These are phyloP conservation scores for Xylaria sp. DNA, from an alignment of 2,329 filamentous ascomycete genomes.

Conservation along the genomic window DNA sequence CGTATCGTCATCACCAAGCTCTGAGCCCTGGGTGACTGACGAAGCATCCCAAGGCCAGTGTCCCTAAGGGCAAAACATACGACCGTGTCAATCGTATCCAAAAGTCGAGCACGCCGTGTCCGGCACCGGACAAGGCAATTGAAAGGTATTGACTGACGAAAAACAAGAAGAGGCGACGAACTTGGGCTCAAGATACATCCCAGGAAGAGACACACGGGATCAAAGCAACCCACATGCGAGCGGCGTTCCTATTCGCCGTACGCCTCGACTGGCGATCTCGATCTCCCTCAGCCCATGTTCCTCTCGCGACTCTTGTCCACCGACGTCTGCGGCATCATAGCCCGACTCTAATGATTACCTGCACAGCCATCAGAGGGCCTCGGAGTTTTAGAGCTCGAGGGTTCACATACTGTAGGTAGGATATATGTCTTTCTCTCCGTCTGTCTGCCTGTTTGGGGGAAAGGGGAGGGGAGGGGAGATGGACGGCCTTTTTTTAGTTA, in stretches of 20 bases:
- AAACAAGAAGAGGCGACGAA: conserved; percentile 12
- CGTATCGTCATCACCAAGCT: conserved; percentile 11
- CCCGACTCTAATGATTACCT: conserved; percentile 6
- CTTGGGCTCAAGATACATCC: conserved; percentile 22
- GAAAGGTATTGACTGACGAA: conserved; percentile 10
- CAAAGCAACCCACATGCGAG: conserved; percentile 24
- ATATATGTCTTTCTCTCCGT: neutral
- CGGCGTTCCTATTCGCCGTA: conserved; percentile 20
- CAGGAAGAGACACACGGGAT: conserved; percentile 24
- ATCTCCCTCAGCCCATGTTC: conserved; percentile 23
- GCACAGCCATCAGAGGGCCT: too few relatives aligned
- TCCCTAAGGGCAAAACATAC: conserved; percentile 4
- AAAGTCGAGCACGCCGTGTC: conserved; percentile 3
- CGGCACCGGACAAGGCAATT: conserved; percentile 11
- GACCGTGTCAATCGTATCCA: conserved; percentile 8
- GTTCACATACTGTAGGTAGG: too few relatives aligned
- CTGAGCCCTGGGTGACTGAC: conserved; percentile 2
- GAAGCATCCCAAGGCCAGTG: conserved; percentile 1
- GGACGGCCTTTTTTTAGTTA: conserved; percentile 12
- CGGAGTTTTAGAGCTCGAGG: too few relatives aligned
- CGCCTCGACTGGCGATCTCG: conserved; percentile 24
- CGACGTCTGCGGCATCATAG: conserved; percentile 12
- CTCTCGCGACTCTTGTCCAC: conserved; percentile 3
- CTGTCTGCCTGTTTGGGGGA: neutral
- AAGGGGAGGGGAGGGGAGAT: neutral